Evolutionary conservation across 2,329 filamentous ascomycete genomes (phyloP), one percentile per base, ranked within the genome.

Genomic region (Blumeriella jaapii): DNA sequence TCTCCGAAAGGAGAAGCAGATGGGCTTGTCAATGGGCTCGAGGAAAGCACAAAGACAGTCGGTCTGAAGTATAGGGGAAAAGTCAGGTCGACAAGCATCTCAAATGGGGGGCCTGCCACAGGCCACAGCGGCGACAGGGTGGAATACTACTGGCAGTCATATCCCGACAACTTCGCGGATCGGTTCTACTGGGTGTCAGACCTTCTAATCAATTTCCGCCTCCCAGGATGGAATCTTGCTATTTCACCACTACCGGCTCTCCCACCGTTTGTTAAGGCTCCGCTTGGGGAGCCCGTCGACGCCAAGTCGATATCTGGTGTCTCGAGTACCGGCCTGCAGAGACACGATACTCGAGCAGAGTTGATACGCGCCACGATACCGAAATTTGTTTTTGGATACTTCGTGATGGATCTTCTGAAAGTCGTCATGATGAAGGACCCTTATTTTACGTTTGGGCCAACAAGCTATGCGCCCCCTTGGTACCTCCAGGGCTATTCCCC

Each of bases 371-470:
- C 52, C 11, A 64, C 65, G 16, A 40, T 75, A 8, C 38, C 56
- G 6, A 61, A 52, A 5, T 59, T 78, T n/a, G 36, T 71, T 2
- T 37, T 68, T 23, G 63, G 65, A 44, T 91, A 83, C 53, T 44
- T 91, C 9, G 41, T 71, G 6, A 61, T 94, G 6, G 89, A 95
- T 56, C 39, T 74, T 5, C 57, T 83, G 34, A 82, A 81, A 50
- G 67, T 76, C 2, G 43, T 74, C 42, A 77, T 84, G 62, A 75
- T 78, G 47, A 69, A 72, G 34, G 89, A 96, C 50, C 77, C 80
- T 0, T 93, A 89, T 61, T 93, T 87, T 58, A 51, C 75, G 39
- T 53, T 71, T 15, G 68, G 73, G 1, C 60, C 64, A 1, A 59
- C 62, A 35, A 51, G 56, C 39, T 50, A 57, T 50, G 46, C 65